Evolutionary conservation across 1,284 basidiomycete species (phyloP), one percentile per base, ranked within the genome.

Genomic region (Takashimella tepidaria): DNA sequence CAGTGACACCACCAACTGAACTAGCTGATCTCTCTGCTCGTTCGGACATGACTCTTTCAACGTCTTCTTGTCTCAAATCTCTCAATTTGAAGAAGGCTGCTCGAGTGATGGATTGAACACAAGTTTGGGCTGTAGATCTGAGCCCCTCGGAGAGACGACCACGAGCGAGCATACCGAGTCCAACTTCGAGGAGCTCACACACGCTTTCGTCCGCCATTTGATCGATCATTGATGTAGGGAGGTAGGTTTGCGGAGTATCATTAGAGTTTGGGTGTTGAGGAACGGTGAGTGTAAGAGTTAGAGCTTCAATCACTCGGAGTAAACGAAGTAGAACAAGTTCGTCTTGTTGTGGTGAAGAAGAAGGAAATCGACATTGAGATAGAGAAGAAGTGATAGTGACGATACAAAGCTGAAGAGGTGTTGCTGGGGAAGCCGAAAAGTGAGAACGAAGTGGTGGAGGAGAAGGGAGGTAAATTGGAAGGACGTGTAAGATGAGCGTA

Each of bases 121-220:
- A 89, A n/a, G 84, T 83, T 72, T 98, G 93, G 1, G 96, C 93
- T n/a, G 89, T 90, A 40, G 88, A 84, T 45, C 96, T 84, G 19
- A 75, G 52, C 1, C 72, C 65, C 43, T 74, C 93, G 66, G 89
- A 91, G 4, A 98, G 79, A 42, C 96, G 82, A 80, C 95, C 96
- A 71, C 98, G 91, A 74, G 95, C 98, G 62, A 92, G 92, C 66
- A 96, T 98, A 31, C 92, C 96, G 59, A 99, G 77, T 1, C 96
- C 93, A 4, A 95, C 97, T 77, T 99, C 96, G 68, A 99, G 80
- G 85, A 98, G 92, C 77, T 98, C 95, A 73, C 96, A 98, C 20
- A 98, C 87, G 71, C 92, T 89, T 56, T 96, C 85, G 67, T 99
- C 95, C 40, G 89, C 88, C 41, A 97, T 80, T 11, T 81, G 79